Evolutionary conservation across 371 early-diverging fungal genomes (phyloP), one percentile per base, ranked within the genome.

Genomic region (Lichtheimia ramosa): DNA sequence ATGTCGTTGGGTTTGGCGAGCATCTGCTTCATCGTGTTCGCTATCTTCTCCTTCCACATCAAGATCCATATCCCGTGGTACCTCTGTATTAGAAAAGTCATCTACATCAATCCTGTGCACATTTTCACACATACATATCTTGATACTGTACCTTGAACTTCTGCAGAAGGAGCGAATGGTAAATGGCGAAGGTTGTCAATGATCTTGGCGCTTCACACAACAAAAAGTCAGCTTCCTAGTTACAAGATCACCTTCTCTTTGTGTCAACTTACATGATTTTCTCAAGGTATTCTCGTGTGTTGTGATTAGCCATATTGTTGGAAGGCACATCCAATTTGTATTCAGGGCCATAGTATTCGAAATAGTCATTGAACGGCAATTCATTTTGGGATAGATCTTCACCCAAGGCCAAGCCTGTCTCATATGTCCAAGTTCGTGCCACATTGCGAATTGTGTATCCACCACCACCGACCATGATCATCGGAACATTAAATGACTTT

Each of bases 381-480:
- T 91, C 94, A 58, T 80, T 73, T 51, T 27, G 46, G 2, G 67
- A 79, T 48, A 74, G 54, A 61, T 81, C 81, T 61, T 77, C 65
- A 16, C 89, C 95, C 43, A 94, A 83, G 0, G 94, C 83, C 0
- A 95, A 73, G 3, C 92, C 87, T 5, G 99, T 99, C 69, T 99
- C 99, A 73, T 94, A 96, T 5, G 95, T 89, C 99, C 99, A 99
- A 15, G 93, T 87, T 28, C 95, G 82, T 16, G 94, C 89, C 0
- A 98, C 98, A 70, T 99, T 98, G 65, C 94, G 89, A 65, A 97
- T 95, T 0, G 97, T 96, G 68, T 99, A 99, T 6, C 99, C 99
- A 34, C 99, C 99, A 25, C 99, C 99, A 46, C 99, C 99, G n/a
- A 99, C 77, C 54, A 96, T 81, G 46, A 99, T 71, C 51, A 94